Evolutionary conservation across 805 yeast species (phyloP).

Genomic region (Wickerhamomyces queroliae): DNA sequence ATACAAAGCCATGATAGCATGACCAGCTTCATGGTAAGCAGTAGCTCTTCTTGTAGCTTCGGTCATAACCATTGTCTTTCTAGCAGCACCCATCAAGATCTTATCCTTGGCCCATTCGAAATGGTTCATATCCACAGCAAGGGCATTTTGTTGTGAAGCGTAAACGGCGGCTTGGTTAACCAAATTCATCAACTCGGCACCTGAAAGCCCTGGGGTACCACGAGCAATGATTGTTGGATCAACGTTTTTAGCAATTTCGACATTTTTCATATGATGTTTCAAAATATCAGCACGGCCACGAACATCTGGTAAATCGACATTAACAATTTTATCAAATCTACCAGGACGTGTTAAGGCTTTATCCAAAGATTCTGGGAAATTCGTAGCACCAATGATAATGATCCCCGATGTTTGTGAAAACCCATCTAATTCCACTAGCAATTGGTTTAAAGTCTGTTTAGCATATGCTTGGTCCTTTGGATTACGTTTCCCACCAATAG

Average conservation of each 20-base stretch:
- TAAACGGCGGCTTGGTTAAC: constrained; percentile 98
- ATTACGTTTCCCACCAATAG: constrained; percentile 96
- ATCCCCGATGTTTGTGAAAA: constrained; percentile 89
- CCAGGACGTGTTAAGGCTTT: constrained; percentile 98
- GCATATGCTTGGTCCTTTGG: constrained; percentile 98
- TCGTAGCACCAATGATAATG: constrained; percentile 96
- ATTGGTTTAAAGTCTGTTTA: constrained; percentile 93
- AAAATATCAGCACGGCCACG: constrained; percentile 94
- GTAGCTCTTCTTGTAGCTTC: constrained; percentile 92
- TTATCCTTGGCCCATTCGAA: constrained; percentile 99
- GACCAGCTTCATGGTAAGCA: constrained; percentile 99
- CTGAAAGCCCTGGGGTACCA: constrained; percentile 97
- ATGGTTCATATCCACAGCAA: constrained; percentile 84
- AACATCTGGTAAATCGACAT: constrained; percentile 95
- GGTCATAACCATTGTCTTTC: constrained; percentile 95
- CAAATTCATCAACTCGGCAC: constrained; percentile 93
- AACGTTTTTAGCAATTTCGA: constrained; percentile 78
- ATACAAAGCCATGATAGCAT: constrained; percentile 95
- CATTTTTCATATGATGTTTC: constrained; percentile 85
- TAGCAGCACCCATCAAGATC: constrained; percentile 96
- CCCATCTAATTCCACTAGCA: constrained; percentile 94
- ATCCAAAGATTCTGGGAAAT: constrained; percentile 95
- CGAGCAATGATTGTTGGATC: constrained; percentile 89
- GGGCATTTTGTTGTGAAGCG: constrained; percentile 90
- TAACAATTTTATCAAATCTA: constrained; percentile 91